Conservation (phyloP, 2,329 filamentous ascomycete genomes). For the Penicillium sp. region DNA sequence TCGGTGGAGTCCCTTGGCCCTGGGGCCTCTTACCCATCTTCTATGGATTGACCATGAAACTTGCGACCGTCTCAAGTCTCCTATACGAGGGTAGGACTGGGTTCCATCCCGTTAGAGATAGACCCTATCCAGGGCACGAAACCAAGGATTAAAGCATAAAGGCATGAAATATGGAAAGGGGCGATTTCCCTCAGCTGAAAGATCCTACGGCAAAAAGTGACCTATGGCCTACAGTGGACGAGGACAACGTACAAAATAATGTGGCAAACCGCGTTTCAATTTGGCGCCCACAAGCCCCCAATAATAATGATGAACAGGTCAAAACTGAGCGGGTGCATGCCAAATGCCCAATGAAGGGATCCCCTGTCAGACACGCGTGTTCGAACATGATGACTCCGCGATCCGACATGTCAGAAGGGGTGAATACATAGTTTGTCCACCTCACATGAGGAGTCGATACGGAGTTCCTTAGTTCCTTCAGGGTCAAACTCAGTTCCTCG, state of each 20-base stretch:
- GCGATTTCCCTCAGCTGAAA: not conserved
- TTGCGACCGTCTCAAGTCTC: slow-evolving; percentile 20
- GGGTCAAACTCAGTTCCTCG: not conserved
- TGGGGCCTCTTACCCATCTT: slow-evolving; percentile 1
- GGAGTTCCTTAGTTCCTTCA: not conserved
- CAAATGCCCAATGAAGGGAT: slow-evolving; percentile 6
- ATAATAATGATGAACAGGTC: not conserved
- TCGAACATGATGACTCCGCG: slow-evolving; percentile 3
- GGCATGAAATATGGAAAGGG: not conserved
- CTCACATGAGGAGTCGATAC: slow-evolving; percentile 20
- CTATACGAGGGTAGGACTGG: slow-evolving; percentile 12
- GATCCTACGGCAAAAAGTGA: not conserved
- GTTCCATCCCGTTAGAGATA: slow-evolving; percentile 2
- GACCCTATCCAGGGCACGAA: not conserved
- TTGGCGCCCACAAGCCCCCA: slow-evolving; percentile 14
- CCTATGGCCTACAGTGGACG: not conserved
- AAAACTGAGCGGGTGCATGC: slow-evolving; percentile 11
- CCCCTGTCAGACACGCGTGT: slow-evolving; percentile 18
- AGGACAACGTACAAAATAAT: slow-evolving; percentile 7
- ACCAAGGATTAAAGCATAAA: not conserved
- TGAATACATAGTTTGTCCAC: slow-evolving; percentile 8
- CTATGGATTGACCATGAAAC: slow-evolving; percentile 17
- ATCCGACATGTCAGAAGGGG: slow-evolving; percentile 11
- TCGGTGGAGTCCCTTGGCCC: not conserved
- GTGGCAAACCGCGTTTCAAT: slow-evolving; percentile 21